These are phyloP conservation scores for Chlorella sp. DNA, from an alignment of 139 green algal genomes.

Conservation along the genomic window DNA sequence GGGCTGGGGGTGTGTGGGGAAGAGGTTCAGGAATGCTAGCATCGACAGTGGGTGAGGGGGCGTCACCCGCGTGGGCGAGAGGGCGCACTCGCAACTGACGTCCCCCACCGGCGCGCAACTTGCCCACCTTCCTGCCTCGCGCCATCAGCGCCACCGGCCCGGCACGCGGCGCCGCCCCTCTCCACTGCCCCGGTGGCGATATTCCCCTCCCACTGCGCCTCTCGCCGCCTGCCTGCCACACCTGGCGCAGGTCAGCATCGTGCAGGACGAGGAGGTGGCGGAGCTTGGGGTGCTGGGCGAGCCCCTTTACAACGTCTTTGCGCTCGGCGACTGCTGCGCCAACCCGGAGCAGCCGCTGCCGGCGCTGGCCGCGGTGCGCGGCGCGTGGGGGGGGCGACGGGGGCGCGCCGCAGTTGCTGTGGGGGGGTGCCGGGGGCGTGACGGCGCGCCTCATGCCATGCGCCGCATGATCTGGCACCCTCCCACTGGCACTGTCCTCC, in stretches of 20 bases:
- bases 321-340: conserved; percentile 88
- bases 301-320: conserved; percentile 60
- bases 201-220: background rate
- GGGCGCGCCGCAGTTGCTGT: background rate
- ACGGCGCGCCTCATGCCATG: too few relatives aligned
- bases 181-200: too few relatives aligned
- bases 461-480: too few relatives aligned
- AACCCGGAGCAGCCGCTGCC: conserved; percentile 78
- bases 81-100: too few relatives aligned
- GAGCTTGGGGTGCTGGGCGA: background rate
- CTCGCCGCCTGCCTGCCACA: background rate
- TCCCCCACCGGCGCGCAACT: too few relatives aligned
- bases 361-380: conserved; percentile 80
- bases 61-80: too few relatives aligned
- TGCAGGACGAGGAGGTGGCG: conserved; percentile 21
- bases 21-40: too few relatives aligned
- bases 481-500: background rate
- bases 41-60: too few relatives aligned
- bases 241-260: conserved; percentile 25
- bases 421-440: too few relatives aligned
- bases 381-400: background rate
- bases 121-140: too few relatives aligned
- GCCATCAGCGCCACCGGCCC: too few relatives aligned
- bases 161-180: too few relatives aligned
- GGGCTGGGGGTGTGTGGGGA: background rate